A percentile compares a stretch with the other conserved stretches of the same genome.
These are phyloP conservation scores for Rauvolfia tetraphylla DNA, from an alignment of 257 asterid species.

Conservation along the genomic window DNA sequence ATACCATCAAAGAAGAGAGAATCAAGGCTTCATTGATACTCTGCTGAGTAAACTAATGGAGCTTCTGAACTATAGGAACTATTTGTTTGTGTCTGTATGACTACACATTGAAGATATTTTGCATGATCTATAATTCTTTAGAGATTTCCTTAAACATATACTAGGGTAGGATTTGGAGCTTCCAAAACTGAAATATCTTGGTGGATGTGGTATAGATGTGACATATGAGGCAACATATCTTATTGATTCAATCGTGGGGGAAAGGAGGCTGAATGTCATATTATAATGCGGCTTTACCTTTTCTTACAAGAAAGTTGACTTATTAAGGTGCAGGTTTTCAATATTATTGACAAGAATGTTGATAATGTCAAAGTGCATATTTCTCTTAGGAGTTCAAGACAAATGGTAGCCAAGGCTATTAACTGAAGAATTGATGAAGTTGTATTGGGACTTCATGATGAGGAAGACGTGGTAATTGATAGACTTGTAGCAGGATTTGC, in stretches of 20 bases:
- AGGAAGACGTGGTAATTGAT: too few relatives aligned
- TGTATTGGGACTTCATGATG: too few relatives aligned
- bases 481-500: too few relatives aligned
- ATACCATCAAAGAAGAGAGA: too few relatives aligned
- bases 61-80: too few relatives aligned
- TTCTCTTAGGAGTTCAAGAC: too few relatives aligned
- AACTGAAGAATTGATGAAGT: too few relatives aligned
- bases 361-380: too few relatives aligned
- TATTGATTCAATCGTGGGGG: slow-evolving; percentile 7
- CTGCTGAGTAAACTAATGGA: too few relatives aligned
- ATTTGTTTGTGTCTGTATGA: neutral
- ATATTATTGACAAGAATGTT: too few relatives aligned
- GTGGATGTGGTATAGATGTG: neutral
- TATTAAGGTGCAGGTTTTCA: neutral
- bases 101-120: neutral
- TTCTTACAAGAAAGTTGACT: neutral
- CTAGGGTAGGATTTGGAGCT: neutral
- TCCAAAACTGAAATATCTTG: neutral
- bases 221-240: slow-evolving; percentile 16
- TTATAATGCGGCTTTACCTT: slow-evolving; percentile 8
- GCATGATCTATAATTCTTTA: neutral
- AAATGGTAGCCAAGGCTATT: too few relatives aligned
- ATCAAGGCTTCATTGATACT: too few relatives aligned
- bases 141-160: neutral
- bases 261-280: neutral